Conservation (phyloP, 306 rosid species). For the Vicia villosa region DNA sequence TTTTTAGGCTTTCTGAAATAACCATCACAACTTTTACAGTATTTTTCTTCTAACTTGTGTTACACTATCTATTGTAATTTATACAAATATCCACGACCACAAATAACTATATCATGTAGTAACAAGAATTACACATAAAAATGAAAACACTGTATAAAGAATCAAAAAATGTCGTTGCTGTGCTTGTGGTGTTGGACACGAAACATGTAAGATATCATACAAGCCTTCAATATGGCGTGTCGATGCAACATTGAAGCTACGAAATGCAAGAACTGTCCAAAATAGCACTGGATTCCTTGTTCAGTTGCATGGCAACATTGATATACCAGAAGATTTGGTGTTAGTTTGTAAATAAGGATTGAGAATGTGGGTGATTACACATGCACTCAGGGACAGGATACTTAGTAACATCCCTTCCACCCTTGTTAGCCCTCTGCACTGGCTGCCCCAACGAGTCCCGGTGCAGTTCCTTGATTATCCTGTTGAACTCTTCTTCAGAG, state of each 20-base stretch:
- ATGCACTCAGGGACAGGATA: conserved; percentile 85
- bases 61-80: conserved; percentile 2
- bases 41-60: background rate
- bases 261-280: too few species aligned
- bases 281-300: conserved; percentile 17
- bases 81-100: conserved; percentile 44
- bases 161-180: conserved; percentile 44
- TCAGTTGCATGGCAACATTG: conserved; percentile 12
- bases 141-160: conserved; percentile 47
- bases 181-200: too few species aligned
- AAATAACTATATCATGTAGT: conserved; percentile 30
- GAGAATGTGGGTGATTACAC: conserved; percentile 60
- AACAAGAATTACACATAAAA: conserved; percentile 43
- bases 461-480: conserved; percentile 68
- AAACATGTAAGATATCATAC: background rate
- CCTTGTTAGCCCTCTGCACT: conserved; percentile 59
- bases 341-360: conserved; percentile 28
- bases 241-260: background rate
- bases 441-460: conserved; percentile 87
- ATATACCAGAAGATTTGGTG: conserved; percentile 22
- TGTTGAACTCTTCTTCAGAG: conserved; percentile 70
- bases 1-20: background rate
- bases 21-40: background rate
- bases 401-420: conserved; percentile 88
- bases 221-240: background rate